Percentiles rank a stretch among this genome's conserved stretches.
Evolutionary conservation across 2,329 filamentous ascomycete genomes (phyloP).

Genomic region (Elsinoe batatas): DNA sequence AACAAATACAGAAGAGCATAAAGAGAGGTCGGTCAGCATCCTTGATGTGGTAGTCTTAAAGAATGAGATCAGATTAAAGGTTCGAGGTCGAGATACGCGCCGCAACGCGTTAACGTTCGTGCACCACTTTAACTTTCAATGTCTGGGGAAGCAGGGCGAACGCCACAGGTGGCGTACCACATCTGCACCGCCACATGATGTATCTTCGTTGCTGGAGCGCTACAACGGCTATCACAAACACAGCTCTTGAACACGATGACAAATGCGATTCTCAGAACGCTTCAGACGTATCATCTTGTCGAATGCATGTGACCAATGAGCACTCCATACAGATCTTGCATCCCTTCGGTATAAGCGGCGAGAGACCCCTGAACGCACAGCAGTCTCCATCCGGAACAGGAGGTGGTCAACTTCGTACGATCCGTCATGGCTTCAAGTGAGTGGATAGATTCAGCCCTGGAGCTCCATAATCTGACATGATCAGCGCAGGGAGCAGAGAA

Average conservation of each 20-base stretch:
- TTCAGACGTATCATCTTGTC: too few species aligned
- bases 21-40: background rate
- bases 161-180: background rate
- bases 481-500: background rate
- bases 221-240: slow-evolving; percentile 5
- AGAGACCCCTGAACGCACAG: too few species aligned
- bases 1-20: slow-evolving; percentile 3
- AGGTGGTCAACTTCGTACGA: too few species aligned
- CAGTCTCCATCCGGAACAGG: too few species aligned
- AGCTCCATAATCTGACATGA: background rate
- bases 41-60: background rate
- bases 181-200: background rate
- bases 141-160: background rate
- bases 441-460: background rate
- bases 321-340: too few species aligned
- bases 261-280: too few species aligned
- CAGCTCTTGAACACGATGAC: background rate
- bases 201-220: slow-evolving; percentile 3
- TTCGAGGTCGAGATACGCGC: slow-evolving; percentile 1
- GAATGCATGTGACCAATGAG: too few species aligned
- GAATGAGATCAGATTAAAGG: background rate
- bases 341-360: too few species aligned
- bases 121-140: background rate
- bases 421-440: too few species aligned
- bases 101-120: background rate